Evolutionary conservation across 768 basidiomycete species (phyloP), one percentile per base, ranked within the genome.

Genomic region (Leccinellum rugosiceps): DNA sequence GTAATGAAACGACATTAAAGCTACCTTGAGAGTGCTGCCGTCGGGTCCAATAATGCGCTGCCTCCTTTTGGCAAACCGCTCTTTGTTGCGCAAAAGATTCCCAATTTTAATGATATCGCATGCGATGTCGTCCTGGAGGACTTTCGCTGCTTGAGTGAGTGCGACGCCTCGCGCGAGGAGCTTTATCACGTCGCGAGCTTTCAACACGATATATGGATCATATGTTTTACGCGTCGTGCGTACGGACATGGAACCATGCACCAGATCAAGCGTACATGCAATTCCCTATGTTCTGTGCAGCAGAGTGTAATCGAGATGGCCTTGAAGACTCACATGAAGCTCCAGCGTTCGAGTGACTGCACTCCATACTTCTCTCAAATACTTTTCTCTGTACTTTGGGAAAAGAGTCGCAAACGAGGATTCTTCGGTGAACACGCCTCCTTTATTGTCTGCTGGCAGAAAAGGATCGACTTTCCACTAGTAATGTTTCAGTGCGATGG

Each of bases 81-180:
- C 97, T 72, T 96, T 98, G 73, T 98, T 98, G 64, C 94, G 78
- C 17, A 98, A 91, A 52, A 96, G 71, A 65, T 82, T 95, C 15
- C 97, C 96, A 59, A 98, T 98, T 75, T 98, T 98, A 71, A 99
- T 98, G 61, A 99, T 95, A 72, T 99, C 97, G 72, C 94, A 97
- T 3, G 94, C 91, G 21, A 90, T 80, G 48, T 81, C 81, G 70
- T 99, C 97, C 57, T 97, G 88, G 54, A 99, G 75, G 45, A 98
- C 86, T 71, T 94, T 94, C 53, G 90, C 82, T 0, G 94, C 95
- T 70, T 96, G 90, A 6, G 77, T 84, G 50, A 94, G 71, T 15
- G 91, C 80, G 26, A 99, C 95, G 41, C 93, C 92, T 69, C 97
- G 85, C 25, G 97, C 93, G 26, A 99, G 82, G 4, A 99, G 82